phyloP scores from a whole-genome alignment of 2,329 filamentous ascomycete genomes.

The Fusarium acutatum region DNA sequence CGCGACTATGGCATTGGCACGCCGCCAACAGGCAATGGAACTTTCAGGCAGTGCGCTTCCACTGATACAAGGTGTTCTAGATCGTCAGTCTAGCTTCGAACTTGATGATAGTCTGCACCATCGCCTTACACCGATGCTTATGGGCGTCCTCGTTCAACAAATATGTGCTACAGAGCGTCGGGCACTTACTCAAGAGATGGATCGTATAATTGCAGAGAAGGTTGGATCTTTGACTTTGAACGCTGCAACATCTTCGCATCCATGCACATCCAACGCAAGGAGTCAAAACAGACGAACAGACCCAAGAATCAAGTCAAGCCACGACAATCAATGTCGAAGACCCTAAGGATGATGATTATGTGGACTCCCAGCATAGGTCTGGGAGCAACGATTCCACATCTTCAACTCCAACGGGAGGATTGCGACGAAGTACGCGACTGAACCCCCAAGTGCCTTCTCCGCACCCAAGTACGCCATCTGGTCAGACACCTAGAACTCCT shows the following conservation, averaged over 20 bases:
- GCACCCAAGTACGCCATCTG: background rate
- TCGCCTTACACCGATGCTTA: background rate
- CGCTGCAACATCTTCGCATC: background rate
- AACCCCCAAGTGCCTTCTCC: background rate
- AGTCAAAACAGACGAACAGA: background rate
- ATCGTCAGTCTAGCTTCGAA: too few relatives aligned
- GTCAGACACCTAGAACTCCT: background rate
- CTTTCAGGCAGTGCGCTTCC: too few relatives aligned
- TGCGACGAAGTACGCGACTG: background rate
- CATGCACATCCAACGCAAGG: background rate
- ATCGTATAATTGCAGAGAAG: background rate
- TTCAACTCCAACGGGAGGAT: background rate
- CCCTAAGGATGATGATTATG: background rate
- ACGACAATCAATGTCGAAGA: accelerated
- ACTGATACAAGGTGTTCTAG: too few relatives aligned
- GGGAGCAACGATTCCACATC: accelerated
- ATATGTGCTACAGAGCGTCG: background rate
- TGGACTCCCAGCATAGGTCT: background rate
- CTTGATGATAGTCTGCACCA: background rate
- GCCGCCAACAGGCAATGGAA: too few relatives aligned
- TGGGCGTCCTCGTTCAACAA: background rate
- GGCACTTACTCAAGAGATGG: background rate
- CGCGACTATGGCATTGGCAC: too few relatives aligned
- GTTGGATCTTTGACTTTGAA: background rate
- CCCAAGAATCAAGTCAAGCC: background rate